Evolutionary conservation across 2,329 filamentous ascomycete genomes (phyloP).

Genomic region (Neurospora crassa): DNA sequence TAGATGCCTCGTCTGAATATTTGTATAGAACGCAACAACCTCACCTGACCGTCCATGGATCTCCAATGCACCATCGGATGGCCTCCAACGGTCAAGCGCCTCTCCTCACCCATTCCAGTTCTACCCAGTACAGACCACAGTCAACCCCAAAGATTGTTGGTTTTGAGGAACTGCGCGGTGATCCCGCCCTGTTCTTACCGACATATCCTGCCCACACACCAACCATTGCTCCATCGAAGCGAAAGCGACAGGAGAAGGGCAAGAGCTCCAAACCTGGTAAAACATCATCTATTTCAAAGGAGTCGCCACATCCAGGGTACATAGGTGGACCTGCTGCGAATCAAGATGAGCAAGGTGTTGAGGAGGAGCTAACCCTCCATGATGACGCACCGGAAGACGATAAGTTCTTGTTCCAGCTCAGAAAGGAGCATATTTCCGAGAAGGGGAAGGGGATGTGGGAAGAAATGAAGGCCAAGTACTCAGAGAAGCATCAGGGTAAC

Average conservation of each 20-base stretch:
- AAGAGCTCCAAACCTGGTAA: constrained; percentile 12
- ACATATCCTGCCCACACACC: constrained; percentile 11
- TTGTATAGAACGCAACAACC: constrained; percentile 9
- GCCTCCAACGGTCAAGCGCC: constrained; percentile 14
- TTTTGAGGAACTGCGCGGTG: constrained; percentile 17
- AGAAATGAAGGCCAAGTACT: constrained; percentile 36
- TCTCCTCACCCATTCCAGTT: constrained; percentile 15
- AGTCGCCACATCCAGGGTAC: constrained; percentile 7
- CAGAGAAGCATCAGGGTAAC: constrained; percentile 23
- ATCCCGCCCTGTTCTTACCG: constrained; percentile 11
- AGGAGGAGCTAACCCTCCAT: constrained; percentile 27
- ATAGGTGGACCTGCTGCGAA: constrained; percentile 1
- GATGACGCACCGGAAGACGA: constrained; percentile 37
- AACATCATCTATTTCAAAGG: constrained; percentile 13
- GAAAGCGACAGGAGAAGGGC: constrained; percentile 8
- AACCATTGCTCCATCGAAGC: constrained; percentile 3
- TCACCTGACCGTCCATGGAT: constrained; percentile 4
- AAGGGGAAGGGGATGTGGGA: constrained; percentile 53
- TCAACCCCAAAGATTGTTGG: constrained; percentile 9
- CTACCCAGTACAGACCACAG: constrained; percentile 13
- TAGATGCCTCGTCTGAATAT: constrained; percentile 6
- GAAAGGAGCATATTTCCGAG: constrained; percentile 33
- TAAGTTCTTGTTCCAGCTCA: constrained; percentile 39
- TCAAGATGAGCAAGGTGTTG: constrained; percentile 10
- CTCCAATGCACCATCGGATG: constrained; percentile 16